phyloP scores from a whole-genome alignment of 2,329 filamentous ascomycete genomes.

The Pseudocercospora vitis region DNA sequence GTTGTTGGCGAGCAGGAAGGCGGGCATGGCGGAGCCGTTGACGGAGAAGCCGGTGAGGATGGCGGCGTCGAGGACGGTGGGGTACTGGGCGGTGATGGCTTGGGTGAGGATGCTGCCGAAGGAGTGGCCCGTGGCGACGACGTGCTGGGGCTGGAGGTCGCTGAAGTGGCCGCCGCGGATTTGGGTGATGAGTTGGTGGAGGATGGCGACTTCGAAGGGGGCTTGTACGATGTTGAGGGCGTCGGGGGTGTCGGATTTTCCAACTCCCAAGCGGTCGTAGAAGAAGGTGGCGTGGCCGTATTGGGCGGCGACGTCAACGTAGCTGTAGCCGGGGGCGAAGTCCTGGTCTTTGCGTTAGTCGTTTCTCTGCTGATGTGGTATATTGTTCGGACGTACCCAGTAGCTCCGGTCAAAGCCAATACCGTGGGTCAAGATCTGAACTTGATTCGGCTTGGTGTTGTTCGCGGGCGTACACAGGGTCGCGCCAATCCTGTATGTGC shows the following conservation, averaged over 20 bases:
- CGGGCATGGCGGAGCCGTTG: conserved; percentile 27
- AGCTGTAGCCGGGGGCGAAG: conserved; percentile 42
- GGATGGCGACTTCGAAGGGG: conserved; percentile 41
- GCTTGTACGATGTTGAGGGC: conserved; percentile 42
- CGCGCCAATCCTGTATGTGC: conserved; percentile 18
- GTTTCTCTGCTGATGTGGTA: not conserved
- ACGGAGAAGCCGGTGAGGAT: conserved; percentile 42
- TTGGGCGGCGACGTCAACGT: conserved; percentile 43
- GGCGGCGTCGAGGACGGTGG: conserved; percentile 35
- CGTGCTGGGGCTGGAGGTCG: conserved; percentile 35
- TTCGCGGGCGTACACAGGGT: conserved; percentile 20
- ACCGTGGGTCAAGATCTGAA: conserved; percentile 45
- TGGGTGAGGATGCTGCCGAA: conserved; percentile 41
- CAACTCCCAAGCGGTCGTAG: conserved; percentile 46
- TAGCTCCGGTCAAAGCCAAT: conserved; percentile 41
- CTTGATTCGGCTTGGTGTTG: conserved; percentile 14
- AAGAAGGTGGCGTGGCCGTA: conserved; percentile 44
- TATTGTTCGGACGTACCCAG: conserved; percentile 30
- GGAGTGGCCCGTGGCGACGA: conserved; percentile 45
- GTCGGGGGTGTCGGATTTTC: conserved; percentile 42
- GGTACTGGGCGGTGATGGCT: conserved; percentile 38
- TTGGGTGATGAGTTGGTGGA: conserved; percentile 36
- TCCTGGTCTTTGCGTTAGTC: conserved; percentile 26
- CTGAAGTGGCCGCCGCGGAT: conserved; percentile 36
- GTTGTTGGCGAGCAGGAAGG: conserved; percentile 32